Evolutionary conservation across 2,329 filamentous ascomycete species (phyloP).

Genomic region (Colletotrichum magnum): DNA sequence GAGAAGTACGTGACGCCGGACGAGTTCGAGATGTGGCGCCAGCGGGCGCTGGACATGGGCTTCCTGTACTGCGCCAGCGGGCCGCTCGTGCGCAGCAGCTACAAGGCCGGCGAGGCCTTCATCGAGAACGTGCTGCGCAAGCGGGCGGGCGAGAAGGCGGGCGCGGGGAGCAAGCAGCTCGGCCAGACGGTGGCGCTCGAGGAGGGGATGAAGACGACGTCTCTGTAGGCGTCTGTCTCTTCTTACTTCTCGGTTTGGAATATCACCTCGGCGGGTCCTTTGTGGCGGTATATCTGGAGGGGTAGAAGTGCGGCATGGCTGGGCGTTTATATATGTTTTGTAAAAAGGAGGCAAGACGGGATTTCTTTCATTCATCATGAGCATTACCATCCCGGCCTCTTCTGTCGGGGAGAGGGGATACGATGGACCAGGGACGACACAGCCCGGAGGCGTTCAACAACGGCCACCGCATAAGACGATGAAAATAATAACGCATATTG

Average conservation of each 20-base stretch:
- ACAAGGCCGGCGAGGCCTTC: constrained; percentile 98
- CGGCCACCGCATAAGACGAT: constrained; percentile 8
- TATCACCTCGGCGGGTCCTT: too few species aligned
- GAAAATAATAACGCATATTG: constrained; percentile 7
- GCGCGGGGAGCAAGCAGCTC: constrained; percentile 49
- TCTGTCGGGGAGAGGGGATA: too few species aligned
- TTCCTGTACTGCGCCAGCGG: constrained; percentile 98
- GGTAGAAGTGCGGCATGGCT: constrained; percentile 20
- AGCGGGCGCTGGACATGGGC: constrained; percentile 91
- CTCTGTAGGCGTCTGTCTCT: constrained; percentile 9
- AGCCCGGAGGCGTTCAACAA: constrained; percentile 35
- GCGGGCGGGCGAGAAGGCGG: constrained; percentile 66
- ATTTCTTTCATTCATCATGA: constrained; percentile 36
- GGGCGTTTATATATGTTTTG: constrained; percentile 17
- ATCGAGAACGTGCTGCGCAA: constrained; percentile 98
- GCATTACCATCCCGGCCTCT: constrained; percentile 29
- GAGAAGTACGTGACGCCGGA: constrained; percentile 95
- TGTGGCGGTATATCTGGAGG: neutral
- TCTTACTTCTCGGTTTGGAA: neutral
- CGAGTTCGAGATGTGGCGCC: constrained; percentile 91
- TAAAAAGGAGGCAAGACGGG: neutral
- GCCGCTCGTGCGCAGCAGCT: constrained; percentile 92
- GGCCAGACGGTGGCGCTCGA: constrained; percentile 58
- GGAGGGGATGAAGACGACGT: constrained; percentile 42
- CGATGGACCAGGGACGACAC: neutral